Conservation (phyloP, 768 basidiomycete genomes). For the Leccinum sublutescens region DNA sequence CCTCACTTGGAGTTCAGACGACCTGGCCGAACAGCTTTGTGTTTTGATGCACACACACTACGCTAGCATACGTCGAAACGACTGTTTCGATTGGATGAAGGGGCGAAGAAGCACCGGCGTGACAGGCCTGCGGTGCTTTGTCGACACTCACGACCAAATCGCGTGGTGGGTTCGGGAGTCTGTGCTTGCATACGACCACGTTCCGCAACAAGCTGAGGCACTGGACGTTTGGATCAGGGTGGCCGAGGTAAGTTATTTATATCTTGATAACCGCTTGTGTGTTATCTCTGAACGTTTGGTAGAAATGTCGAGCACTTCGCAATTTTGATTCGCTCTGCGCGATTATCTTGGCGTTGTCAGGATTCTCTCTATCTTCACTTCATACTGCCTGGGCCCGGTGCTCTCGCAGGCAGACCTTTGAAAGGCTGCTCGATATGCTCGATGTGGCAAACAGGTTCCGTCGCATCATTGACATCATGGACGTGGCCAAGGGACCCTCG, state of each 20-base stretch:
- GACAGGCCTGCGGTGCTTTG: slow-evolving; percentile 52
- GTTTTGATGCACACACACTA: slow-evolving; percentile 72
- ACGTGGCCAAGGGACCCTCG: slow-evolving; percentile 50
- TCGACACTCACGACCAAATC: slow-evolving; percentile 59
- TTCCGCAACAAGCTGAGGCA: slow-evolving; percentile 54
- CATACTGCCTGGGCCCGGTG: slow-evolving; percentile 69
- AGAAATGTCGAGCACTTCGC: slow-evolving; percentile 65
- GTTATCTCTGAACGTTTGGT: not conserved
- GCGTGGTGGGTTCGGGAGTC: slow-evolving; percentile 66
- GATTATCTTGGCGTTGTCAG: slow-evolving; percentile 61
- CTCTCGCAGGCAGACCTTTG: slow-evolving; percentile 48
- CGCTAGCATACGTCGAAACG: slow-evolving; percentile 62
- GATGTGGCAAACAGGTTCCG: slow-evolving; percentile 44
- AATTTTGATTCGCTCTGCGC: slow-evolving; percentile 71
- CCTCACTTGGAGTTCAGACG: slow-evolving; percentile 59
- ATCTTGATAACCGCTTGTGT: not conserved
- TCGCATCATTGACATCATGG: slow-evolving; percentile 45
- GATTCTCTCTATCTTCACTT: slow-evolving; percentile 53
- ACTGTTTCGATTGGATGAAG: slow-evolving; percentile 68
- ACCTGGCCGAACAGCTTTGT: slow-evolving; percentile 81
- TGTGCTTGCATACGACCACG: slow-evolving; percentile 49
- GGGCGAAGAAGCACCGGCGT: slow-evolving; percentile 36
- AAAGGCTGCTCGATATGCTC: slow-evolving; percentile 51
- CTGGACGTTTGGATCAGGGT: slow-evolving; percentile 77
- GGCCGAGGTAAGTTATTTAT: slow-evolving; percentile 55